A percentile compares a stretch with the other conserved stretches of the same genome.
Evolutionary conservation across 495 filamentous ascomycete species (phyloP).

Genomic region (Oleoguttula mirabilis): DNA sequence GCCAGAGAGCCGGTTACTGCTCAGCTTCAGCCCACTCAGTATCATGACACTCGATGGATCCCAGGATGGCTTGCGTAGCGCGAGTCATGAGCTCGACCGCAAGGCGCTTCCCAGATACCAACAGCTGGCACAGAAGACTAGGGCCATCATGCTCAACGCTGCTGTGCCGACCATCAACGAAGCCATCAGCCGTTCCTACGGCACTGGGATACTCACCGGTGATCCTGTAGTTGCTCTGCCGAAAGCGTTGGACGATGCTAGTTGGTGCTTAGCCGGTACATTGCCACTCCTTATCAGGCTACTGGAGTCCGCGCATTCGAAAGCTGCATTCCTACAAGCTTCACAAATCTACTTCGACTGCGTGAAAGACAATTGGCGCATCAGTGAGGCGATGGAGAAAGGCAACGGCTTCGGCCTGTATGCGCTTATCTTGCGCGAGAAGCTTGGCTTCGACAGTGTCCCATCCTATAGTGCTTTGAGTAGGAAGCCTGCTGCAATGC

Average conservation of each 20-base stretch:
- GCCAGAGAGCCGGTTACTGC: constrained; percentile 67
- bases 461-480: not conserved
- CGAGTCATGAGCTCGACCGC: constrained; percentile 61
- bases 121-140: constrained; percentile 50
- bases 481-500: constrained; percentile 21
- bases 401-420: constrained; percentile 91
- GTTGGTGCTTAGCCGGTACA: constrained; percentile 83
- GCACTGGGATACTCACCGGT: constrained; percentile 69
- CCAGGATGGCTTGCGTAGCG: constrained; percentile 56
- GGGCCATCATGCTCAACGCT: constrained; percentile 74
- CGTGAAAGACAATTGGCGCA: constrained; percentile 83
- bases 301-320: constrained; percentile 60
- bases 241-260: constrained; percentile 76
- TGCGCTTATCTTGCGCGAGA: constrained; percentile 61
- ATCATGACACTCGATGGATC: constrained; percentile 65
- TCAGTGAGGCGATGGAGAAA: constrained; percentile 95
- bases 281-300: constrained; percentile 73
- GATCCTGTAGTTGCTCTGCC: constrained; percentile 72
- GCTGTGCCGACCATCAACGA: constrained; percentile 83
- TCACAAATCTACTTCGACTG: constrained; percentile 74
- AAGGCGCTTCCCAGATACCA: constrained; percentile 24
- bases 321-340: constrained; percentile 56
- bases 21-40: constrained; percentile 69
- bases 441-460: constrained; percentile 45
- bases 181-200: constrained; percentile 62